Evolutionary conservation across 768 basidiomycete species (phyloP), one percentile per base, ranked within the genome.

Genomic region (Leccinum obscurum): DNA sequence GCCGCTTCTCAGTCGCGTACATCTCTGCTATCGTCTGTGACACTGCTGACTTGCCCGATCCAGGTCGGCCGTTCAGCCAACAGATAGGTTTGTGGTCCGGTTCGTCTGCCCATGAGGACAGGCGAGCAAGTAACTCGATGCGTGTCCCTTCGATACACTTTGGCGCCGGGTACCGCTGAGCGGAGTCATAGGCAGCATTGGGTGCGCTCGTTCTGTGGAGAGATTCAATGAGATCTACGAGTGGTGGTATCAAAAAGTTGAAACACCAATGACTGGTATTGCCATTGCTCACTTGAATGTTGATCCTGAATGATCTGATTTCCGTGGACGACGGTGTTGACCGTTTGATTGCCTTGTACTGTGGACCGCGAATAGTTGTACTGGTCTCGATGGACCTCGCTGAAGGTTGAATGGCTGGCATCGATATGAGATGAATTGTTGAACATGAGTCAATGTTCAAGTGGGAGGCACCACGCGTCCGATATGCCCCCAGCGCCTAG

Each of bases 1-100:
- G 67, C 6, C 69, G 67, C 20, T 54, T 15, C 58, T 62, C 32
- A 26, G 32, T 34, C 46, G 59, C 56, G 44, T 64, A 70, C 30
- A 62, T 69, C 59, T 75, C 65, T 13, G 74, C 70, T 1, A 76
- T 63, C 0, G 73, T 72, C 48, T 76, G 75, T 13, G 67, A 66
- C 13, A 78, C 22, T 22, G 22, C 22, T 2, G 22, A 22, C 22
- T 22, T 22, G 22, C 22, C 22, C 22, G 22, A 22, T 22, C 22
- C 22, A 22, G 22, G 22, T 22, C 22, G 22, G 22, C 24, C 24
- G 24, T 24, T 24, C 24, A 69, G 63, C 69, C 70, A 73, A 37
- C 68, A 69, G 11, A 67, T 55, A 1, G 59, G 11, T 13, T 60
- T 58, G 26, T 57, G 28, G 52, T 58, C 56, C 1, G 41, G 50